Evolutionary conservation across 2,329 filamentous ascomycete genomes (phyloP).

Genomic region (Cercospora canescens): DNA sequence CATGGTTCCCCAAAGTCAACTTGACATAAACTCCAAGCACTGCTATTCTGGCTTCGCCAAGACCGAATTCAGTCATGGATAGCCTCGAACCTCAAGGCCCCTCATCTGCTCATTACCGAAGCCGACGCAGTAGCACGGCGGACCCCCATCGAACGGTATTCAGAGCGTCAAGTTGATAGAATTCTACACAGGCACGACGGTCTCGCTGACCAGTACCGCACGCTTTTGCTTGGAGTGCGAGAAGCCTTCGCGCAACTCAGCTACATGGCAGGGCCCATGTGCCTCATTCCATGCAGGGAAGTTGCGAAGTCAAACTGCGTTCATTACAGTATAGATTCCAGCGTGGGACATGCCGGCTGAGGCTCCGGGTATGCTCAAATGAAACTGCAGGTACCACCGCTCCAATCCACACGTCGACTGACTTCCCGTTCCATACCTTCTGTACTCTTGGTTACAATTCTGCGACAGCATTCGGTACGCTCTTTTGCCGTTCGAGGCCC

Average conservation of each 20-base stretch:
- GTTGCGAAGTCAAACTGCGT: neutral
- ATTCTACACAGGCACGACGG: neutral
- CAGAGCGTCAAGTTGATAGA: neutral
- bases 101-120: neutral
- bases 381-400: neutral
- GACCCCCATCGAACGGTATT: neutral
- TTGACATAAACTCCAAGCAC: neutral
- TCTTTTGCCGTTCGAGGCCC: neutral
- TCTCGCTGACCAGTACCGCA: neutral
- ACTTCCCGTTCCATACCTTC: neutral
- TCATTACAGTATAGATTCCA: neutral
- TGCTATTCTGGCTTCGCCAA: neutral
- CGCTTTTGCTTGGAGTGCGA: neutral
- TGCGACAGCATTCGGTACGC: neutral
- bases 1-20: neutral
- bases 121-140: neutral
- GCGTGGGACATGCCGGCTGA: neutral
- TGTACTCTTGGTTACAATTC: neutral
- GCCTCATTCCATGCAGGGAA: neutral
- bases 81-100: neutral
- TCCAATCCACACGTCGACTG: neutral
- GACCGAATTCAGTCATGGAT: neutral
- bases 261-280: too few species aligned
- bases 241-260: too few species aligned
- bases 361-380: neutral